A percentile compares a stretch with the other conserved stretches of the same genome.
phyloP scores from a whole-genome alignment of 202 grass and related monocot genomes.

The Miscanthus sacchariflorus region DNA sequence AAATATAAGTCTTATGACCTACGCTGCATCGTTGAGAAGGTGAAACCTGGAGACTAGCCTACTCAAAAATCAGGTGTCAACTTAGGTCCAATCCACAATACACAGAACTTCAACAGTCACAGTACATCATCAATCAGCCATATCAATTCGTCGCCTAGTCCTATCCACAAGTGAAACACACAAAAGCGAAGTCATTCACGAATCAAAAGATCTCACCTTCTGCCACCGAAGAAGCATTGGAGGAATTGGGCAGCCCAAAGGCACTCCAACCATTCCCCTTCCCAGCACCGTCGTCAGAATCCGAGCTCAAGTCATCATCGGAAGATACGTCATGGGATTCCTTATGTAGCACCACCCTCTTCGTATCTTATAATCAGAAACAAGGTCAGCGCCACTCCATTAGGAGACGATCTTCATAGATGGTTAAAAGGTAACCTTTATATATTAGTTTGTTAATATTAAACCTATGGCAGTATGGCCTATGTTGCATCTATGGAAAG shows the following conservation, averaged over 20 bases:
- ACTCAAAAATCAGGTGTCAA: slow-evolving; percentile 2
- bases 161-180: neutral
- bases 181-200: neutral
- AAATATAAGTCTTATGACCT: neutral
- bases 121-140: neutral
- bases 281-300: slow-evolving; percentile 58
- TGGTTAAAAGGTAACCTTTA: neutral
- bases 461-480: neutral
- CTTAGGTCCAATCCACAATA: neutral
- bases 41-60: neutral
- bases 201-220: slow-evolving; percentile 56
- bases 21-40: neutral
- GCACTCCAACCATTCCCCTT: slow-evolving; percentile 31
- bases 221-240: slow-evolving; percentile 38
- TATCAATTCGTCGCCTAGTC: neutral
- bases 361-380: slow-evolving; percentile 42
- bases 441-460: neutral
- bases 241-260: slow-evolving; percentile 53
- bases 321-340: slow-evolving; percentile 44
- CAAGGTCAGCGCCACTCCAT: neutral
- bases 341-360: slow-evolving; percentile 51
- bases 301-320: slow-evolving; percentile 61
- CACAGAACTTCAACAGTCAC: neutral
- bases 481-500: neutral
- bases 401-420: neutral